phyloP scores from a whole-genome alignment of 192 early-diverging fungal genomes.

The Helicostylum pulchrum region DNA sequence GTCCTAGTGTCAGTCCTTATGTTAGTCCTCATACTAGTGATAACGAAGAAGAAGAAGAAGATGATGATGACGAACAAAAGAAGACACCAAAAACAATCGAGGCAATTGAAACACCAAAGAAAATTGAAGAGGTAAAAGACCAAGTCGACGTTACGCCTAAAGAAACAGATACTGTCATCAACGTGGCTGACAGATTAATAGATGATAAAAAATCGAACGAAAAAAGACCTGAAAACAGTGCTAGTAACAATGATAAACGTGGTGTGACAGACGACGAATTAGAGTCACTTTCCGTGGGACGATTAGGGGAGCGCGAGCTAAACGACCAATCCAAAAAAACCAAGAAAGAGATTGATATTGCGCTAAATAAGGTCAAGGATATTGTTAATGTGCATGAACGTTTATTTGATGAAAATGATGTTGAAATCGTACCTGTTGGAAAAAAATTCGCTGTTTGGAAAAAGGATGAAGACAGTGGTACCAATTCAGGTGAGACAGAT shows the following conservation, averaged over 20 bases:
- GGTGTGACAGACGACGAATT: too few relatives aligned
- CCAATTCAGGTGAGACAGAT: too few relatives aligned
- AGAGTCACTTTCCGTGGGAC: too few relatives aligned
- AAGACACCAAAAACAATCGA: too few relatives aligned
- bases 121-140: neutral
- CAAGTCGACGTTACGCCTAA: neutral
- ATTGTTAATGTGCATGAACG: conserved; percentile 11
- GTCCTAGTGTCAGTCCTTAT: too few relatives aligned
- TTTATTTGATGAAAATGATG: conserved; percentile 7
- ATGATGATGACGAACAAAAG: neutral
- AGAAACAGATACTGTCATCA: too few relatives aligned
- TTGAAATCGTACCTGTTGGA: conserved; percentile 8
- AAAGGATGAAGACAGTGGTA: neutral
- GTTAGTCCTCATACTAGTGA: neutral
- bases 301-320: too few relatives aligned
- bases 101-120: neutral
- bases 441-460: conserved; percentile 14
- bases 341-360: neutral
- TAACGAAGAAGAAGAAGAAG: neutral
- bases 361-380: neutral
- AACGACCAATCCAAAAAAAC: neutral
- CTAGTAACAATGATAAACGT: neutral
- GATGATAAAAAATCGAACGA: too few relatives aligned
- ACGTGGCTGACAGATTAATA: neutral
- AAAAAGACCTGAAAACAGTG: too few relatives aligned